phyloP scores from a whole-genome alignment of 2,329 filamentous ascomycete genomes.

The Sporothrix pallida region DNA sequence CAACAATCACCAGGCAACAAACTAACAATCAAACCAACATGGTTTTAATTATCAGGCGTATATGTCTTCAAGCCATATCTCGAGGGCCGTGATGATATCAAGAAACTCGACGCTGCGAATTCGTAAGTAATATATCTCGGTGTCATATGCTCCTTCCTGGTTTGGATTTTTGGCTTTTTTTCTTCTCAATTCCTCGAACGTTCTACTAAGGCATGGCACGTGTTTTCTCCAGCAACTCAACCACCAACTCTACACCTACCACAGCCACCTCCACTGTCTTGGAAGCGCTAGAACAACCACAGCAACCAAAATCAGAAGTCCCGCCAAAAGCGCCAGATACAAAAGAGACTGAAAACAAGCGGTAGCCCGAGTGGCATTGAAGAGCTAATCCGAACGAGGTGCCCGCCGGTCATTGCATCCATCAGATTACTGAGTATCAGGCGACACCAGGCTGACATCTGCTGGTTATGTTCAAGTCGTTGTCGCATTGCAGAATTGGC shows the following conservation, averaged over 20 bases:
- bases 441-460: constrained; percentile 19
- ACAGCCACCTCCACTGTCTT: neutral
- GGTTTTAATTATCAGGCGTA: constrained; percentile 28
- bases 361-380: neutral
- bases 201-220: constrained; percentile 20
- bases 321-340: neutral
- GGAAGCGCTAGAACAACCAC: constrained; percentile 5
- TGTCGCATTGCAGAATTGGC: constrained; percentile 13
- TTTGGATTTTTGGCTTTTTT: constrained; percentile 3
- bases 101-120: neutral
- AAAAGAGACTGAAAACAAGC: neutral
- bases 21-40: neutral
- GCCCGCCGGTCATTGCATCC: neutral
- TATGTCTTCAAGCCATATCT: constrained; percentile 38
- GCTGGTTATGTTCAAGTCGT: neutral
- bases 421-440: neutral
- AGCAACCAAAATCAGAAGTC: constrained; percentile 2
- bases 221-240: constrained; percentile 21
- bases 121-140: constrained; percentile 24
- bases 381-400: neutral
- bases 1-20: neutral
- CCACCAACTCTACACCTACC: neutral
- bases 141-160: constrained; percentile 6
- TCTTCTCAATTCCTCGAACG: neutral
- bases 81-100: constrained; percentile 18